phyloP scores from a whole-genome alignment of 441 rosid species.

The Cnidoscolus chayamansa region DNA sequence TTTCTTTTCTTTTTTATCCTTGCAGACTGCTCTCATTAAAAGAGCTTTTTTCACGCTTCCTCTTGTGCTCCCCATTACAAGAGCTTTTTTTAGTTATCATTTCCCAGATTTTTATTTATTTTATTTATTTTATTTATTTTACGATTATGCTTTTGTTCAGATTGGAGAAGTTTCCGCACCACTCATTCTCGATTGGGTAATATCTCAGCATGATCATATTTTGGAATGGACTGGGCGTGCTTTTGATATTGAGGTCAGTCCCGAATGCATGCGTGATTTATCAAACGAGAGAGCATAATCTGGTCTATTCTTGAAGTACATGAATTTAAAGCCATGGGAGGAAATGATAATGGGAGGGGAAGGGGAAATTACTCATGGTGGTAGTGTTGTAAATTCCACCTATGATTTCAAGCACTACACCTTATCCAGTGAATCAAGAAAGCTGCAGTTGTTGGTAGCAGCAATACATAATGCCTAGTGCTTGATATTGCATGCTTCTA shows the following conservation, averaged over 20 bases:
- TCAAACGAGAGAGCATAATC: neutral
- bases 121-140: neutral
- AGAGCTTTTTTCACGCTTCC: neutral
- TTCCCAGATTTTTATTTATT: neutral
- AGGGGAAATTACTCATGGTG: neutral
- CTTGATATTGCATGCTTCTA: slow-evolving; percentile 1
- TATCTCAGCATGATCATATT: slow-evolving; percentile 84
- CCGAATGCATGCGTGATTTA: neutral
- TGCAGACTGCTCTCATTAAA: neutral
- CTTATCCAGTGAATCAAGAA: neutral
- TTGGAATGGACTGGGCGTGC: slow-evolving; percentile 97
- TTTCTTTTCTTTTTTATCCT: neutral
- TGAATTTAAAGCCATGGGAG: neutral
- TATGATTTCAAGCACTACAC: neutral
- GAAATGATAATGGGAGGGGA: neutral
- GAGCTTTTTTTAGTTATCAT: slow-evolving; percentile 1
- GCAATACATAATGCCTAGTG: slow-evolving; percentile 5
- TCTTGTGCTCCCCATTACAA: neutral
- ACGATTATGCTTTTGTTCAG: slow-evolving; percentile 41
- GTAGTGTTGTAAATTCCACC: neutral
- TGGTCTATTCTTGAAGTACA: neutral
- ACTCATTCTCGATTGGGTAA: slow-evolving; percentile 93
- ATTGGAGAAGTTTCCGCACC: slow-evolving; percentile 70
- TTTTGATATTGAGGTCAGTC: slow-evolving; percentile 86
- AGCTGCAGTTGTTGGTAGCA: neutral